Evolutionary conservation across 2,329 filamentous ascomycete species (phyloP).

Genomic region (Coleophoma eucalyptorum): DNA sequence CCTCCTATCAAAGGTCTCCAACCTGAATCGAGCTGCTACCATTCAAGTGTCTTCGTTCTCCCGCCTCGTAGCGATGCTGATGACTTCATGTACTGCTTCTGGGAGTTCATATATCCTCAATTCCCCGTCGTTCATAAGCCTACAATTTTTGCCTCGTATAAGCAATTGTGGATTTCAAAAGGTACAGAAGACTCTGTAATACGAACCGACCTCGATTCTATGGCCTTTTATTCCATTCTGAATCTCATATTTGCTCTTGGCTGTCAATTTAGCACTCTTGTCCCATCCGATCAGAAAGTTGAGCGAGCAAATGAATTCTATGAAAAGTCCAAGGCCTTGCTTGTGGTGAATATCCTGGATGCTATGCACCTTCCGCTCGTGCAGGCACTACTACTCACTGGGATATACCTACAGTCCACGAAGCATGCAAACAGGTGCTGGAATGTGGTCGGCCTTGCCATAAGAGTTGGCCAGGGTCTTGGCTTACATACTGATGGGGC

Average conservation of each 20-base stretch:
- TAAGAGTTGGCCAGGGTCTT: conserved; percentile 25
- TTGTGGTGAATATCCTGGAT: conserved; percentile 25
- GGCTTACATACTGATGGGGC: conserved; percentile 18
- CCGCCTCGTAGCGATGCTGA: conserved; percentile 15
- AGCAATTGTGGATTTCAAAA: conserved; percentile 9
- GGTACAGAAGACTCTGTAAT: background rate
- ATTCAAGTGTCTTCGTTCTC: conserved; percentile 7
- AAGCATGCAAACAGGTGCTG: conserved; percentile 26
- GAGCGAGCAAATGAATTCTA: conserved; percentile 22
- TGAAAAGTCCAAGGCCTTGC: conserved; percentile 18
- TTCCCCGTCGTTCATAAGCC: conserved; percentile 16
- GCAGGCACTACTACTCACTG: conserved; percentile 25
- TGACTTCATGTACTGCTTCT: conserved; percentile 14
- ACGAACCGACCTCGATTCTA: conserved; percentile 2
- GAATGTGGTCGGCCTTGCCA: conserved; percentile 24
- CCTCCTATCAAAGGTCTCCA: background rate
- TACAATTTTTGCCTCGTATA: conserved; percentile 8
- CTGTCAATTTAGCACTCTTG: conserved; percentile 17
- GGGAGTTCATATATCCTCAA: conserved; percentile 16
- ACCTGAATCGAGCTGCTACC: background rate
- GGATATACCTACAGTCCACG: conserved; percentile 25
- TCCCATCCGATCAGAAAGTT: conserved; percentile 5
- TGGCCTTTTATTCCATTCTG: conserved; percentile 18
- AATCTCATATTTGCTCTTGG: conserved; percentile 28
- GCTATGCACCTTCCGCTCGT: conserved; percentile 19